A percentile compares a stretch with the other conserved stretches of the same genome.
Evolutionary conservation across 2,329 filamentous ascomycete genomes (phyloP).

Genomic region (Aspergillus sp.): DNA sequence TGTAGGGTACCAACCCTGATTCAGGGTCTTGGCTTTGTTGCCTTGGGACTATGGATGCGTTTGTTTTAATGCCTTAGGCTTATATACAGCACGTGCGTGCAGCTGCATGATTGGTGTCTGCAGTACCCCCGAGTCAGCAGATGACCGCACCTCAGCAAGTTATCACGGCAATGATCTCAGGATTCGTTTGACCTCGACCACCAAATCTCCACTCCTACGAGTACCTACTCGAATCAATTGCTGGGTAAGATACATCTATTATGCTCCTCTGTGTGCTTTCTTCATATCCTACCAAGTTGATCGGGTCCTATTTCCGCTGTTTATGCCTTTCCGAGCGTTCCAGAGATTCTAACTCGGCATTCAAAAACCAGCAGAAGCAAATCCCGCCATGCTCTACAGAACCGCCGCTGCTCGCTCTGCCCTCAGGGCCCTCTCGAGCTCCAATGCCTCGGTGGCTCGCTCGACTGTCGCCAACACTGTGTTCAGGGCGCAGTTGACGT

Average conservation of each 20-base stretch:
- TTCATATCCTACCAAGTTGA: constrained; percentile 21
- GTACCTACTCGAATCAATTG: constrained; percentile 23
- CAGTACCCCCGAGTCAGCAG: constrained; percentile 18
- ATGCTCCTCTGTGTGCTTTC: constrained; percentile 17
- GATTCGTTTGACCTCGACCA: constrained; percentile 21
- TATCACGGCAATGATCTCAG: constrained; percentile 12
- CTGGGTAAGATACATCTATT: constrained; percentile 26
- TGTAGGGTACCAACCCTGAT: constrained; percentile 4
- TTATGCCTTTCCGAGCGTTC: constrained; percentile 27
- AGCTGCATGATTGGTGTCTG: constrained; percentile 23
- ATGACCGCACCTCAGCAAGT: constrained; percentile 27
- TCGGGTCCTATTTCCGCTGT: constrained; percentile 22
- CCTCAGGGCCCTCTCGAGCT: constrained; percentile 37
- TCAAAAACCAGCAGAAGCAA: constrained; percentile 23
- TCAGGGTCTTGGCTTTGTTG: constrained; percentile 4
- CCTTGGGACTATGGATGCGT: background rate
- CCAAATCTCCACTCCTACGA: constrained; percentile 29
- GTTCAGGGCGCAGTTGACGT: constrained; percentile 41
- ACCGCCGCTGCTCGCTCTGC: constrained; percentile 39
- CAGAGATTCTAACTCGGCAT: constrained; percentile 23
- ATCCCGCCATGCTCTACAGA: constrained; percentile 41
- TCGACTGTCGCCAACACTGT: constrained; percentile 34
- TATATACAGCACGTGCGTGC: constrained; percentile 1
- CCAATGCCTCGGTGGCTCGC: constrained; percentile 38
- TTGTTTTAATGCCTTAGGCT: constrained; percentile 20